These are phyloP conservation scores for Russula sp. DNA, from an alignment of 768 basidiomycete species.

Conservation along the genomic window DNA sequence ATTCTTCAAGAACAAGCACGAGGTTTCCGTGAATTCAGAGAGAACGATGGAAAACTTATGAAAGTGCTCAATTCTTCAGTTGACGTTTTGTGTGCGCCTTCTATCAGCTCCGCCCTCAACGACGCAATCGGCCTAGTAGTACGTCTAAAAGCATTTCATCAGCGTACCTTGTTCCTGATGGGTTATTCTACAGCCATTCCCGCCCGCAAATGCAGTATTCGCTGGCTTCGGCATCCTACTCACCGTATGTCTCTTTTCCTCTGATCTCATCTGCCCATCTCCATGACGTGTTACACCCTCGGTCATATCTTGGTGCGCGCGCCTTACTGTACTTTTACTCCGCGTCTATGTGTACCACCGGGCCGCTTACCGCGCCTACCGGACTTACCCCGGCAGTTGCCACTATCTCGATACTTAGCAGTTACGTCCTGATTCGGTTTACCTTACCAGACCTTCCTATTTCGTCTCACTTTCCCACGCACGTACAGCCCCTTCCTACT, in stretches of 20 bases:
- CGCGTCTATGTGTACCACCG: too few species aligned
- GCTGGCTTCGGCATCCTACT: not conserved
- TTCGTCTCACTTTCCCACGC: too few species aligned
- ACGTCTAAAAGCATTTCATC: not conserved
- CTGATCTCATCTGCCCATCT: not conserved
- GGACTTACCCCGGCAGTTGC: too few species aligned
- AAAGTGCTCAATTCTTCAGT: not conserved
- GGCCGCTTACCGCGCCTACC: too few species aligned
- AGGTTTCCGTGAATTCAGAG: not conserved
- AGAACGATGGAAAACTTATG: not conserved
- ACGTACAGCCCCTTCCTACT: too few species aligned
- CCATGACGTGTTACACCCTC: too few species aligned
- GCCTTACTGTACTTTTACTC: too few species aligned
- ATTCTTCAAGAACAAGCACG: not conserved
- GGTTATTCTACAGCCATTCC: constrained; percentile 4
- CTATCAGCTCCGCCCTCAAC: not conserved
- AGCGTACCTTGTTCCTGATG: too few species aligned
- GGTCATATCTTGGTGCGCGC: too few species aligned
- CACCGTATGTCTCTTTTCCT: not conserved
- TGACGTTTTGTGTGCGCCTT: not conserved
- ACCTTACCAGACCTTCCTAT: too few species aligned
- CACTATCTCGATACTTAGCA: too few species aligned
- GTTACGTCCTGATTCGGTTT: too few species aligned
- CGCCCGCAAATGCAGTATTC: not conserved
- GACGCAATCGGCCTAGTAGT: not conserved